Conservation (phyloP, 2,329 filamentous ascomycete species). For the Aspergillus candidus region DNA sequence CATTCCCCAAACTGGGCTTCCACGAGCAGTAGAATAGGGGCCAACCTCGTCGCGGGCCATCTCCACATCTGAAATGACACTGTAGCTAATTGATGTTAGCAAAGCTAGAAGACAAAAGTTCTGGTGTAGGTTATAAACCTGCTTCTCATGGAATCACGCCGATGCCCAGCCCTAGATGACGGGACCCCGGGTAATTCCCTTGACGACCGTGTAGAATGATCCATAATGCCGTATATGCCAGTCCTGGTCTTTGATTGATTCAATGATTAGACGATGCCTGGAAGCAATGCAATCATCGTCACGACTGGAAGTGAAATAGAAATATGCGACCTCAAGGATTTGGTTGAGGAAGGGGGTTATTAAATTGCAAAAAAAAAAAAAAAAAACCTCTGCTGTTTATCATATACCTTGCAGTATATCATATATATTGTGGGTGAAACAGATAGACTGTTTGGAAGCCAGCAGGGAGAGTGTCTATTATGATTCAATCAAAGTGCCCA, state of each 20-base stretch:
- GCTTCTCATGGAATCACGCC: slow-evolving; percentile 37
- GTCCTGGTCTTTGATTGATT: background rate
- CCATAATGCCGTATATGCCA: slow-evolving; percentile 20
- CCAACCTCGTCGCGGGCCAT: slow-evolving; percentile 93
- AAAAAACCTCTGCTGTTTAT: too few relatives aligned
- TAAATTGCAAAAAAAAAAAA: too few relatives aligned
- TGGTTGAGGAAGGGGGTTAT: too few relatives aligned
- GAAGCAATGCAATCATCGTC: too few relatives aligned
- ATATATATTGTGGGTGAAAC: too few relatives aligned
- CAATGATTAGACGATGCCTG: too few relatives aligned
- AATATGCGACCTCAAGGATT: too few relatives aligned
- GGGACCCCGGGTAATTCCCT: slow-evolving; percentile 20
- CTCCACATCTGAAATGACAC: slow-evolving; percentile 90
- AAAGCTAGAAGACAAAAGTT: background rate
- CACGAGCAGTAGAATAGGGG: slow-evolving; percentile 5
- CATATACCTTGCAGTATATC: too few relatives aligned
- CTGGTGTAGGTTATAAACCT: slow-evolving; percentile 21
- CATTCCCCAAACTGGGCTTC: slow-evolving; percentile 2
- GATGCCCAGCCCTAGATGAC: slow-evolving; percentile 17
- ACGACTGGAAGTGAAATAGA: too few relatives aligned
- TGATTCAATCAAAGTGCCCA: too few relatives aligned
- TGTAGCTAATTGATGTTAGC: slow-evolving; percentile 45
- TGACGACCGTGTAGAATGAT: slow-evolving; percentile 21
- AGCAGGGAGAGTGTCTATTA: too few relatives aligned
- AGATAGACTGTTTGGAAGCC: too few relatives aligned